Evolutionary conservation across 2,329 filamentous ascomycete species (phyloP).

Genomic region (Cryphonectria naterciae): DNA sequence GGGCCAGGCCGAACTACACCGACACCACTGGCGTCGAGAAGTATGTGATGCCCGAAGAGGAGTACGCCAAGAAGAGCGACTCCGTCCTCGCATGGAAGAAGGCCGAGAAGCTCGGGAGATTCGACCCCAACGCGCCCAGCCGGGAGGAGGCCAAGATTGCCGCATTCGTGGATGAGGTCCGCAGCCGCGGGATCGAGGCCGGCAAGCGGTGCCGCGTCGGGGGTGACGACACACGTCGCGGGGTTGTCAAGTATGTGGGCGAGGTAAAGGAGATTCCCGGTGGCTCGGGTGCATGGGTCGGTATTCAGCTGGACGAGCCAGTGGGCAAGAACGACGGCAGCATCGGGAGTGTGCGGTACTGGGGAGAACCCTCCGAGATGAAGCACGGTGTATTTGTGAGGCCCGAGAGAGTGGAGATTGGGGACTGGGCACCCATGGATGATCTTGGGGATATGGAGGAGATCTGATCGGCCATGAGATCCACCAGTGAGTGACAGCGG

Average conservation of each 20-base stretch:
- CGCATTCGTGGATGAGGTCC: conserved; percentile 71
- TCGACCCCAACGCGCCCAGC: conserved; percentile 81
- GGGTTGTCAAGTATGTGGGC: conserved; percentile 73
- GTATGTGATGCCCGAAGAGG: conserved; percentile 82
- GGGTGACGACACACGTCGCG: conserved; percentile 70
- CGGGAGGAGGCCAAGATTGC: conserved; percentile 74
- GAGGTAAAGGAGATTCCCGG: conserved; percentile 74
- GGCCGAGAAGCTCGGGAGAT: conserved; percentile 91
- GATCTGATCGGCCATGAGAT: conserved; percentile 51
- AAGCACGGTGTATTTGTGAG: conserved; percentile 81
- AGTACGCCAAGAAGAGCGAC: conserved; percentile 85
- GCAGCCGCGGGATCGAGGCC: conserved; percentile 66
- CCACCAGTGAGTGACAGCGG: neutral
- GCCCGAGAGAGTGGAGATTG: conserved; percentile 76
- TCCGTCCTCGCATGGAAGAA: conserved; percentile 96
- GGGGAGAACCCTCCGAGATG: conserved; percentile 63
- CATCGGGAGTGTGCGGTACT: conserved; percentile 67
- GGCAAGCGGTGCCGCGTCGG: conserved; percentile 69
- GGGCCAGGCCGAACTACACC: conserved; percentile 76
- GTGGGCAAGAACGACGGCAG: conserved; percentile 82
- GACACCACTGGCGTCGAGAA: conserved; percentile 84
- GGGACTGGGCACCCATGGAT: conserved; percentile 72
- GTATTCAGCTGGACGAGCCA: conserved; percentile 76
- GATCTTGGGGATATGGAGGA: conserved; percentile 80
- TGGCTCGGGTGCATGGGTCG: conserved; percentile 70